Evolutionary conservation across 345 rosid genomes (phyloP), one percentile per base, ranked within the genome.

Genomic region (Moricandia arvensis): DNA sequence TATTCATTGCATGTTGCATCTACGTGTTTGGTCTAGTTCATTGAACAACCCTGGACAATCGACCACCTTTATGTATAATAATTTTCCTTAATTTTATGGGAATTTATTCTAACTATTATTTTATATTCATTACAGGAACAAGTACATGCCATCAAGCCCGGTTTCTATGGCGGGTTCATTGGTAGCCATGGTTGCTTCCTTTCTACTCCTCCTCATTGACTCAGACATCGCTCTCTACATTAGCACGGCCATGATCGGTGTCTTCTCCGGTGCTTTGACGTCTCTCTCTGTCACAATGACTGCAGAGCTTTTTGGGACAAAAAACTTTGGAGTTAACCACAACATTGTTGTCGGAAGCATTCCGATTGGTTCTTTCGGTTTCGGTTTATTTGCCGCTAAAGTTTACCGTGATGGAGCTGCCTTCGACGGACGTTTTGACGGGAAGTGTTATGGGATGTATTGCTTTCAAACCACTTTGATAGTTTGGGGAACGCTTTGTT

Each of bases 321-420:
- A 85, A 47, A 78, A 87, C 34, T 91, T 94, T 59, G 75, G 91
- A 5, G 85, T 94, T 13, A 94, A 94, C 78, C 98, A 94, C 35
- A 94, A 94, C 66, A 72, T 94, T 0, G 80, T 94, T 47, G 92
- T 93, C 2, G 83, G 85, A 0, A 90, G 83, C 68, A 94, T 94
- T 68, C 97, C 98, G 1, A 43, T 94, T 3, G 98, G 98, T 1
- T 90, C 97, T 15, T 89, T 87, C 21, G 4, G 81, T 12, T 94
- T 86, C 15, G 98, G 98, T 4, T 86, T 80, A 33, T 33, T 84
- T 1, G 98, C 98, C 1, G 96, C 96, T 9, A 47, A 86, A 15
- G 45, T 85, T 33, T 94, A 94, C 80, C 90, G 30, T 70, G 73
- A 72, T 53, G 76, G 82, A 77, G 78, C 68, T 0, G 8, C 66